These are phyloP conservation scores for Podaxis carcinomalis DNA, from an alignment of 768 basidiomycete species.

Conservation along the genomic window DNA sequence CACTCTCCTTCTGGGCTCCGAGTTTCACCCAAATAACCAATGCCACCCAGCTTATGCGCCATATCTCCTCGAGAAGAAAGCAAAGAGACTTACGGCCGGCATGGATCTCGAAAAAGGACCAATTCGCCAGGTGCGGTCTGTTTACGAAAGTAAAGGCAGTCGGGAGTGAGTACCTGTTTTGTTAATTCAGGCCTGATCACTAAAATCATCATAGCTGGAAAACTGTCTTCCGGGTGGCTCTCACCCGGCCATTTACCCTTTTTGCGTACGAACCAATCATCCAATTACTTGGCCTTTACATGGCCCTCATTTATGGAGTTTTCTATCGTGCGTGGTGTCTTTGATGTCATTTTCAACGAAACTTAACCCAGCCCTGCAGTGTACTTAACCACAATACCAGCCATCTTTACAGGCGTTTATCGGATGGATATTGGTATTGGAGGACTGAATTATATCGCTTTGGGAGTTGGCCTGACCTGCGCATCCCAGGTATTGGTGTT, in stretches of 20 bases:
- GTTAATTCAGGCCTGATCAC: background rate
- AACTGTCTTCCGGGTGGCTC: slow-evolving; percentile 43
- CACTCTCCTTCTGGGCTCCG: background rate
- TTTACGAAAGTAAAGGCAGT: slow-evolving; percentile 38
- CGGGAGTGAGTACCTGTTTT: slow-evolving; percentile 33
- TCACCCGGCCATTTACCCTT: slow-evolving; percentile 66
- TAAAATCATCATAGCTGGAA: slow-evolving; percentile 38
- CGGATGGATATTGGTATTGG: slow-evolving; percentile 51
- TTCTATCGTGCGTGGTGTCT: slow-evolving; percentile 44
- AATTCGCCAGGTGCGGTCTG: slow-evolving; percentile 36
- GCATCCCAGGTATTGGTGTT: slow-evolving; percentile 34
- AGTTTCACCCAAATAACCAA: slow-evolving; percentile 19
- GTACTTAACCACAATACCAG: slow-evolving; percentile 61
- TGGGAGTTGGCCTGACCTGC: slow-evolving; percentile 56
- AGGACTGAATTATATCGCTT: slow-evolving; percentile 67
- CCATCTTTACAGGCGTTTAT: slow-evolving; percentile 54
- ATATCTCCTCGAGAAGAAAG: slow-evolving; percentile 46
- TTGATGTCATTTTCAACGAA: background rate
- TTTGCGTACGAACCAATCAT: slow-evolving; percentile 61
- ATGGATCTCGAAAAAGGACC: slow-evolving; percentile 45
- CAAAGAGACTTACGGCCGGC: slow-evolving; percentile 35
- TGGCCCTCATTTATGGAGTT: slow-evolving; percentile 65
- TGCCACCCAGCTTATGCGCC: slow-evolving; percentile 39
- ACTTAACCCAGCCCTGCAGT: slow-evolving; percentile 35
- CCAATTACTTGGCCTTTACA: slow-evolving; percentile 62